These are phyloP conservation scores for Mycena metata DNA, from an alignment of 768 basidiomycete species.

Conservation along the genomic window DNA sequence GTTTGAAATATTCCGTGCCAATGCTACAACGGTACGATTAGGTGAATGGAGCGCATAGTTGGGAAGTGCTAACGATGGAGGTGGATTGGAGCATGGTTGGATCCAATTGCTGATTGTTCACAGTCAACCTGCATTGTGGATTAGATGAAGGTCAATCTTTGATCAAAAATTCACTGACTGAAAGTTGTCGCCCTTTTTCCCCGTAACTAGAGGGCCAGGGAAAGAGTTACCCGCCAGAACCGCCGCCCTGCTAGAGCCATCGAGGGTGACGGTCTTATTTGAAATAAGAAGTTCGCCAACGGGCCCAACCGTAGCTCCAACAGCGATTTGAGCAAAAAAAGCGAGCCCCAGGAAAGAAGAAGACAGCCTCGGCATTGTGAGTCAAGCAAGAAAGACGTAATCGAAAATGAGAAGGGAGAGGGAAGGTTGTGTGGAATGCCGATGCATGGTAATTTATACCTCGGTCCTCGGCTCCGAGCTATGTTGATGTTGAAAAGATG, in stretches of 20 bases:
- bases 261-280: conserved; percentile 13
- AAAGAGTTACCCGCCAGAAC: conserved; percentile 48
- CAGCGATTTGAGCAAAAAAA: not conserved
- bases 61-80: conserved; percentile 51
- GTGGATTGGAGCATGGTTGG: conserved; percentile 53
- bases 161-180: not conserved
- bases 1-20: conserved; percentile 53
- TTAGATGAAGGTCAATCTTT: not conserved
- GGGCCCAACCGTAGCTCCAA: conserved; percentile 5
- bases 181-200: conserved; percentile 56
- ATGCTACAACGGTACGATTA: conserved; percentile 38
- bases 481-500: no score
- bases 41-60: not conserved
- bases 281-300: conserved; percentile 1
- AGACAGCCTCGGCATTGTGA: conserved; percentile 10
- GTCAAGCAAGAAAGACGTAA: not conserved
- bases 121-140: conserved; percentile 49
- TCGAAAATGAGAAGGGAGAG: not conserved
- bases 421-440: no score
- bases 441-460: no score
- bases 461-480: no score
- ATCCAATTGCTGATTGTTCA: conserved; percentile 55
- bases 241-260: conserved; percentile 22
- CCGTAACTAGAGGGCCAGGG: conserved; percentile 53
- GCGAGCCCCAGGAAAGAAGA: conserved; percentile 12